Conservation (phyloP, 1,139 yeast species). For the Zhuliangozyma blackwelliae region DNA sequence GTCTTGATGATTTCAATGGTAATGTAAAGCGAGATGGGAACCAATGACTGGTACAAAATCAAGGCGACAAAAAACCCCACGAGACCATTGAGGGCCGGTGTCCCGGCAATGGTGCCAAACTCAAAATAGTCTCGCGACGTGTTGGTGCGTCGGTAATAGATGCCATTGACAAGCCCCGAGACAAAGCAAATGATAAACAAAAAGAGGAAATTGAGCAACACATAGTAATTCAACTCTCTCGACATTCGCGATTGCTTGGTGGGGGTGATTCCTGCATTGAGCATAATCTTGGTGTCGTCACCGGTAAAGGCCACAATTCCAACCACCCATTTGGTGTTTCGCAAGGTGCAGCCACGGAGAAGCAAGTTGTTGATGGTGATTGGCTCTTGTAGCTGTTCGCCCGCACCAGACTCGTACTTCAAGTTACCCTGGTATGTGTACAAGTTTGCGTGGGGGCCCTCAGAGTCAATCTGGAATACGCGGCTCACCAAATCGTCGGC, state of each 20-base stretch:
- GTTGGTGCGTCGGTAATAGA: slow-evolving; percentile 32
- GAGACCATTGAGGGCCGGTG: slow-evolving; percentile 49
- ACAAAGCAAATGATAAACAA: slow-evolving; percentile 48
- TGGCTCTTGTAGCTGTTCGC: slow-evolving; percentile 31
- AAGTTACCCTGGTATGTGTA: slow-evolving; percentile 55
- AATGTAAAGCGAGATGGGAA: slow-evolving; percentile 57
- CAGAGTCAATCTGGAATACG: slow-evolving; percentile 45
- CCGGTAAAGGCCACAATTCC: slow-evolving; percentile 54
- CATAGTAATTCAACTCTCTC: slow-evolving; percentile 48
- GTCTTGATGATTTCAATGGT: slow-evolving; percentile 59
- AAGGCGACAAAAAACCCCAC: slow-evolving; percentile 50
- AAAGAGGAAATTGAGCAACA: slow-evolving; percentile 42
- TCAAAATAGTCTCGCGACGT: slow-evolving; percentile 44
- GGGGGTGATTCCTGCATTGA: slow-evolving; percentile 56
- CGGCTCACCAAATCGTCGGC: slow-evolving; percentile 43
- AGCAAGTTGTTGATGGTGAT: slow-evolving; percentile 46
- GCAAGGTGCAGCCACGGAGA: slow-evolving; percentile 48
- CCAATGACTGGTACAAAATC: slow-evolving; percentile 54
- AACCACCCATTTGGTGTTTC: slow-evolving; percentile 55
- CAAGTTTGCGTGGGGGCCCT: slow-evolving; percentile 53
- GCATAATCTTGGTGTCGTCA: slow-evolving; percentile 52
- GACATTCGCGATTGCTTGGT: slow-evolving; percentile 53
- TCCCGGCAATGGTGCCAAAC: slow-evolving; percentile 47
- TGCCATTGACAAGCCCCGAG: slow-evolving; percentile 51
- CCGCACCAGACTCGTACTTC: slow-evolving; percentile 23